Conservation (phyloP, 2,329 filamentous ascomycete genomes). For the Incumbomyces delicatus region DNA sequence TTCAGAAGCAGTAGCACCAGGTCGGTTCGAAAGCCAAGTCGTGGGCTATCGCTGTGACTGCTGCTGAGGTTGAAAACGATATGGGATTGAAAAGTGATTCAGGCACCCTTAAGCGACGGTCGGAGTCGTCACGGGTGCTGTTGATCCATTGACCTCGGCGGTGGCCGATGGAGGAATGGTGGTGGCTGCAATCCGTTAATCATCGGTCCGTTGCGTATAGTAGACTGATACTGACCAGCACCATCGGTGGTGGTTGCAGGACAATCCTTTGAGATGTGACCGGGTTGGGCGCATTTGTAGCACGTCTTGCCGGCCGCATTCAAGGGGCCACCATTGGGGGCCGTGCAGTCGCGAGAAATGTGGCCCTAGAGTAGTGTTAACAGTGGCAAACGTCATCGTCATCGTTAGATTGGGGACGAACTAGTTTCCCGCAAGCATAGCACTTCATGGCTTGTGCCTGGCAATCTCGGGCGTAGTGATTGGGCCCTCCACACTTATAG, state of each 20-base stretch:
- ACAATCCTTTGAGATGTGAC: constrained; percentile 94
- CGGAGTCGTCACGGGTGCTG: constrained; percentile 12
- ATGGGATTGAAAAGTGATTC: neutral
- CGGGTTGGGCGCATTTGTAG: constrained; percentile 92
- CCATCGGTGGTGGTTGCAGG: constrained; percentile 51
- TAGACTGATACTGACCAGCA: neutral
- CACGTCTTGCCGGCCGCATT: constrained; percentile 97
- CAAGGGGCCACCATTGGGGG: constrained; percentile 87
- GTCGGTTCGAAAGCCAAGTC: too few species aligned
- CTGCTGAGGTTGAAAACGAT: neutral
- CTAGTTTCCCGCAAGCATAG: constrained; percentile 88
- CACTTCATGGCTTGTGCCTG: constrained; percentile 98
- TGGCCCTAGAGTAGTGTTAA: constrained; percentile 47
- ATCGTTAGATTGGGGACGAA: constrained; percentile 22
- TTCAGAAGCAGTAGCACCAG: too few species aligned
- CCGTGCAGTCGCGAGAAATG: constrained; percentile 90
- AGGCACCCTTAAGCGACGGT: constrained; percentile 12
- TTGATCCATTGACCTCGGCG: constrained; percentile 12
- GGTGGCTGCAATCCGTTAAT: neutral
- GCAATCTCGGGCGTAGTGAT: constrained; percentile 97
- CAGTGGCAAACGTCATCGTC: neutral
- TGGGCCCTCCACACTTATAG: constrained; percentile 71
- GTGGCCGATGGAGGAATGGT: constrained; percentile 14
- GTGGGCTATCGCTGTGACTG: too few species aligned
- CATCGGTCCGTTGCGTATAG: neutral